phyloP scores from a whole-genome alignment of 2,329 filamentous ascomycete genomes.

The Cercospora sojina region DNA sequence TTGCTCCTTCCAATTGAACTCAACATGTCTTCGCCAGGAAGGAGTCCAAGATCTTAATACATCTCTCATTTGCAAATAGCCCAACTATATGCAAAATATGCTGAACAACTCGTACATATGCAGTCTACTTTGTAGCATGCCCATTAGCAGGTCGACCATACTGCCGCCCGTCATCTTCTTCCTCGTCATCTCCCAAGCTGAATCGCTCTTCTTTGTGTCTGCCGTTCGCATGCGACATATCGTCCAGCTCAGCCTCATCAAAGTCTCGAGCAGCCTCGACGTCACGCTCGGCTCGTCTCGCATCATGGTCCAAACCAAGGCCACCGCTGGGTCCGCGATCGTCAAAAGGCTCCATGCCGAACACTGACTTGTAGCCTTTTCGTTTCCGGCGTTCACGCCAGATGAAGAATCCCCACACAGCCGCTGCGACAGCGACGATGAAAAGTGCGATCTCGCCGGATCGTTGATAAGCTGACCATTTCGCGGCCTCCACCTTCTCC shows the following conservation, averaged over 20 bases:
- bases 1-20: too few relatives aligned
- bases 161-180: constrained; percentile 15
- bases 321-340: constrained; percentile 45
- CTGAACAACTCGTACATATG: neutral
- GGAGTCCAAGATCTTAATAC: neutral
- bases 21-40: neutral
- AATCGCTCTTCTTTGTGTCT: constrained; percentile 22
- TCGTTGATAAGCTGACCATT: constrained; percentile 85
- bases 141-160: constrained; percentile 16
- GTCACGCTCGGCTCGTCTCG: constrained; percentile 45
- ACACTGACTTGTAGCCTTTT: constrained; percentile 48
- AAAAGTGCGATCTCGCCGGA: constrained; percentile 83
- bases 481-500: constrained; percentile 75
- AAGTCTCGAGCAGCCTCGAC: constrained; percentile 60
- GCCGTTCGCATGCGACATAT: constrained; percentile 38
- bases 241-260: constrained; percentile 61
- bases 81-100: neutral
- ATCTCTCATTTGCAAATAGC: neutral
- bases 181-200: constrained; percentile 29
- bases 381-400: constrained; percentile 55
- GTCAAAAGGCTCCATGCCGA: constrained; percentile 40
- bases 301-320: constrained; percentile 43
- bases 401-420: constrained; percentile 70
- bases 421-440: constrained; percentile 72
- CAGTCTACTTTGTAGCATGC: constrained; percentile 5